Percentiles rank a stretch among this genome's conserved stretches.
Conservation (phyloP, 1,284 basidiomycete genomes). For the Amylostereum areolatum region DNA sequence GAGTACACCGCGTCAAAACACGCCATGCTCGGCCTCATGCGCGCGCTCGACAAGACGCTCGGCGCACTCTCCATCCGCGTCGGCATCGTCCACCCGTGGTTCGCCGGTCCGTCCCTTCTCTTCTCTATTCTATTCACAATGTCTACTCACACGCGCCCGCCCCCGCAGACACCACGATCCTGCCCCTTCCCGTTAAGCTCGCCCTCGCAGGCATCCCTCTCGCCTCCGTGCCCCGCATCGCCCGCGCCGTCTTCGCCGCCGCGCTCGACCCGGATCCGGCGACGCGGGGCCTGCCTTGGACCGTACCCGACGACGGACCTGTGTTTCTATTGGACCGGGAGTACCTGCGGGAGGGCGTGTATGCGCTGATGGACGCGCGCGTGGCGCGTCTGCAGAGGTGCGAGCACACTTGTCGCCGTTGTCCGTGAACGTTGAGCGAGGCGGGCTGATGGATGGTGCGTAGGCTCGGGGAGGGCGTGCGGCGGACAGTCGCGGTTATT, state of each 20-base stretch:
- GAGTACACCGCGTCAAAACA: slow-evolving; percentile 50
- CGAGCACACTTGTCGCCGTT: neutral
- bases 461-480: slow-evolving; percentile 30
- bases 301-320: slow-evolving; percentile 44
- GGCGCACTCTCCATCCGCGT: slow-evolving; percentile 36
- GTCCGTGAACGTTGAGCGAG: slow-evolving; percentile 25
- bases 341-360: slow-evolving; percentile 44
- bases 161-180: slow-evolving; percentile 41
- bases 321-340: slow-evolving; percentile 40
- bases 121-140: slow-evolving; percentile 1
- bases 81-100: slow-evolving; percentile 46
- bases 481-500: slow-evolving; percentile 2
- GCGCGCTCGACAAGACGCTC: slow-evolving; percentile 34
- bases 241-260: slow-evolving; percentile 45
- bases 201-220: slow-evolving; percentile 46
- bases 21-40: slow-evolving; percentile 48
- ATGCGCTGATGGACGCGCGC: slow-evolving; percentile 40
- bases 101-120: slow-evolving; percentile 32
- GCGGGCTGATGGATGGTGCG: neutral
- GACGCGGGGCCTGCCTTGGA: slow-evolving; percentile 40
- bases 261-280: slow-evolving; percentile 41
- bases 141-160: slow-evolving; percentile 1
- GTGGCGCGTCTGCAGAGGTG: slow-evolving; percentile 8
- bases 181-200: slow-evolving; percentile 33
- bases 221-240: slow-evolving; percentile 41